These are phyloP conservation scores for Dactylellina haptotyla DNA, from an alignment of 2,329 filamentous ascomycete genomes.

Conservation along the genomic window DNA sequence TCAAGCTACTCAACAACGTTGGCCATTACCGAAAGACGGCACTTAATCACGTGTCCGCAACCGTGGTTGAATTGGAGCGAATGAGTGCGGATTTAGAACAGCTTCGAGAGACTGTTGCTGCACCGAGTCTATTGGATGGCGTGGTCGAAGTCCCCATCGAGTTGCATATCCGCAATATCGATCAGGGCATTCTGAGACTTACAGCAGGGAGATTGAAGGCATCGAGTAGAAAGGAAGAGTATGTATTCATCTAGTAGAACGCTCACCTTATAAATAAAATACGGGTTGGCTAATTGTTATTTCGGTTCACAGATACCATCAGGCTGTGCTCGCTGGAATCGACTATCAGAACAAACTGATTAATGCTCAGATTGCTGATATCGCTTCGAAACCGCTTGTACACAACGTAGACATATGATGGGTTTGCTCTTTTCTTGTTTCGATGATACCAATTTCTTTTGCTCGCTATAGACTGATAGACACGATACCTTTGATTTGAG, in stretches of 20 bases:
- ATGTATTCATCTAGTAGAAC: slow-evolving; percentile 9
- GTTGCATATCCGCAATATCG: slow-evolving; percentile 80
- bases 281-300: background rate
- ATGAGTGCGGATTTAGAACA: slow-evolving; percentile 78
- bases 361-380: slow-evolving; percentile 47
- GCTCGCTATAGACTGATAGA: background rate
- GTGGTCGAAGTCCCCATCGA: slow-evolving; percentile 72
- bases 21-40: slow-evolving; percentile 73
- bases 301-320: slow-evolving; percentile 36
- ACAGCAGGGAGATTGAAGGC: slow-evolving; percentile 69
- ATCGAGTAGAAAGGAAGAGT: slow-evolving; percentile 53
- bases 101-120: slow-evolving; percentile 75
- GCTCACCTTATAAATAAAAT: background rate
- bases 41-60: slow-evolving; percentile 73
- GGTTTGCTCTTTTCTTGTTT: background rate
- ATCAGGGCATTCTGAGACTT: slow-evolving; percentile 76
- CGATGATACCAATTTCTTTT: background rate
- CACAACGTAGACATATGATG: slow-evolving; percentile 48
- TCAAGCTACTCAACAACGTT: slow-evolving; percentile 74
- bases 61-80: slow-evolving; percentile 77
- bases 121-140: slow-evolving; percentile 67
- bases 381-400: slow-evolving; percentile 35
- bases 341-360: slow-evolving; percentile 50
- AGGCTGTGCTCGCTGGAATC: slow-evolving; percentile 47
- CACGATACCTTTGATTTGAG: background rate